Evolutionary conservation across 345 rosid genomes (phyloP), one percentile per base, ranked within the genome.

Genomic region (Aethionema arabicum): DNA sequence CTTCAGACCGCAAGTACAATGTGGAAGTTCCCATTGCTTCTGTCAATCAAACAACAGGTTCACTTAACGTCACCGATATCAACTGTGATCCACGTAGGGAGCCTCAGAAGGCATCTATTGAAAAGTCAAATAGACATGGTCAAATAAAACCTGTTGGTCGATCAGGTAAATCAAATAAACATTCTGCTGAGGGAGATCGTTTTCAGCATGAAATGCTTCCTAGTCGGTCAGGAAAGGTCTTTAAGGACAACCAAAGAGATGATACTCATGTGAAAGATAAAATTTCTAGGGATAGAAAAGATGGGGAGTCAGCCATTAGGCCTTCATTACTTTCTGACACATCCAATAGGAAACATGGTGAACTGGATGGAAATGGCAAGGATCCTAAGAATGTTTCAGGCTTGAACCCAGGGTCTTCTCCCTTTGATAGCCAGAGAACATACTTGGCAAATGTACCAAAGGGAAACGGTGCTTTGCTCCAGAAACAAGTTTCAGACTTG

Each of bases 401-500:
- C 61, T 40, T 69, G 44, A 69, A 49, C 41, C 51, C 65, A 32
- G 83, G 78, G 11, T 72, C 81, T 59, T 74, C 85, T 39, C 92
- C 80, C 14, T 76, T 75, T 68, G 84, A 77, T 71, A 65, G 45
- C 68, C 69, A 48, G 70, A 74, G 74, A 71, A 27, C 45, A 56
- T 11, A 55, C 63, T 55, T 16, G 39, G 73, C 72, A 15, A 83
- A 72, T 62, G 16, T 69, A 59, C 77, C 78, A 4, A 78, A 78
- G 72, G 88, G 83, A 59, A 85, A 77, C 71, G 80, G 74, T 38
- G 56, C 61, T 59, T 11, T 69, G 32, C 92, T 90, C 72, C 96
- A 78, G 47, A 80, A 88, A 77, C 95, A 85, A 78, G 72, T 76
- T 63, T 80, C 95, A 21, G 91, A 85, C 66, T 78, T 92, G 84